phyloP scores from a whole-genome alignment of 108 stramenopile species.

The Pseudonitzschia delicatissima region DNA sequence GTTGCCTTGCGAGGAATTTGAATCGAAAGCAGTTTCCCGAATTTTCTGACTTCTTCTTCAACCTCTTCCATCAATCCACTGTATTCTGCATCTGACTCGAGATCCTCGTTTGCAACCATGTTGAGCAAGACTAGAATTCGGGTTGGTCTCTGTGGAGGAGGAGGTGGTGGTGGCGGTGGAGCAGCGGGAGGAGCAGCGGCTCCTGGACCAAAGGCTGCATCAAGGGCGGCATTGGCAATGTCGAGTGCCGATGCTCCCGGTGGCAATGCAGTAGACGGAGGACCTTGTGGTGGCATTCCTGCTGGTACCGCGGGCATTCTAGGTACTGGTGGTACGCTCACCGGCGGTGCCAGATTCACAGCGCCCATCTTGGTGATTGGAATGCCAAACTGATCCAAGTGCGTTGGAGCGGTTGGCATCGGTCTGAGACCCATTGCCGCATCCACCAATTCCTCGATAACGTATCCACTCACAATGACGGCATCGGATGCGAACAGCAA shows the following conservation, averaged over 20 bases:
- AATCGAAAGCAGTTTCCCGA: slow-evolving; percentile 76
- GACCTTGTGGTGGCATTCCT: slow-evolving; percentile 9
- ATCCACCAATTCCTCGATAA: slow-evolving; percentile 73
- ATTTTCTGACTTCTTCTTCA: slow-evolving; percentile 26
- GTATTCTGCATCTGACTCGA: slow-evolving; percentile 81
- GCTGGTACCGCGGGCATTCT: slow-evolving; percentile 1
- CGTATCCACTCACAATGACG: slow-evolving; percentile 64
- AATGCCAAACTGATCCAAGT: slow-evolving; percentile 37
- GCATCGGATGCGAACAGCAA: no score
- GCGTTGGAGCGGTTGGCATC: slow-evolving; percentile 51
- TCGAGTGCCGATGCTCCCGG: slow-evolving; percentile 44
- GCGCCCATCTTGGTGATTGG: slow-evolving; percentile 37
- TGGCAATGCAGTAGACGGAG: slow-evolving; percentile 16
- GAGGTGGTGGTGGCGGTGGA: slow-evolving; percentile 16
- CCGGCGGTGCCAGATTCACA: not conserved
- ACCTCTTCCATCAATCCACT: slow-evolving; percentile 55
- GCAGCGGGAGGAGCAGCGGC: slow-evolving; percentile 13
- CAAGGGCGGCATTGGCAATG: slow-evolving; percentile 62
- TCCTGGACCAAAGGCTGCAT: slow-evolving; percentile 49
- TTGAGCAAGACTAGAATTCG: slow-evolving; percentile 91
- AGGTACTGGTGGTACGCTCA: not conserved
- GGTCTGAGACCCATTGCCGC: slow-evolving; percentile 68
- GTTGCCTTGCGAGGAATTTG: slow-evolving; percentile 76
- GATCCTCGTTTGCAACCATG: slow-evolving; percentile 96
- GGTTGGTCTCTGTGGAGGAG: slow-evolving; percentile 19